Percentiles rank a stretch among this genome's conserved stretches.
Conservation (phyloP, 2,329 filamentous ascomycete genomes). For the Aureobasidium musti region DNA sequence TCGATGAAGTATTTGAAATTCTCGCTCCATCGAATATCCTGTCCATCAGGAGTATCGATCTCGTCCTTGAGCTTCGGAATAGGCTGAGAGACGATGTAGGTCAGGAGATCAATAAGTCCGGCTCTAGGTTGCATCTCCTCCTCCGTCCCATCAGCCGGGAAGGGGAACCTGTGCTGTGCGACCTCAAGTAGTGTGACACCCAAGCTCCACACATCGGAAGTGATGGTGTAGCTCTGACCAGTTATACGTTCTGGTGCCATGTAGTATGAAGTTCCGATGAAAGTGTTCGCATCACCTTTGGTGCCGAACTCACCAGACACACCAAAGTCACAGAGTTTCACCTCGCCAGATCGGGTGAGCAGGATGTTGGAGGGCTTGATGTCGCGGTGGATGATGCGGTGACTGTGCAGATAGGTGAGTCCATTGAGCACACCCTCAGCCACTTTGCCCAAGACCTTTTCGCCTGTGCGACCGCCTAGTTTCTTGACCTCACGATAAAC, state of each 20-base stretch:
- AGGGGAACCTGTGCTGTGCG: slow-evolving; percentile 97
- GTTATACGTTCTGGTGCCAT: slow-evolving; percentile 98
- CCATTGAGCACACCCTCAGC: slow-evolving; percentile 93
- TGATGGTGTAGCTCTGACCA: slow-evolving; percentile 97
- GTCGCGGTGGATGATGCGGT: slow-evolving; percentile 97
- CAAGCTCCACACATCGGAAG: slow-evolving; percentile 96
- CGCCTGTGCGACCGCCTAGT: slow-evolving; percentile 87
- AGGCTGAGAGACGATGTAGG: slow-evolving; percentile 94
- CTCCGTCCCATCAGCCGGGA: slow-evolving; percentile 93
- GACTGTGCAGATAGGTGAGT: slow-evolving; percentile 89
- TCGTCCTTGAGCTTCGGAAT: slow-evolving; percentile 97
- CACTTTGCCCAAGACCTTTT: slow-evolving; percentile 96
- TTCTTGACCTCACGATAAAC: slow-evolving; percentile 98
- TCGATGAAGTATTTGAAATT: slow-evolving; percentile 99
- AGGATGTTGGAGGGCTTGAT: slow-evolving; percentile 99
- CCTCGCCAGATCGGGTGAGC: slow-evolving; percentile 85
- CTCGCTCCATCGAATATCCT: slow-evolving; percentile 89
- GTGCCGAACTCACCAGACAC: slow-evolving; percentile 98
- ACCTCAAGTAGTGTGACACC: slow-evolving; percentile 98
- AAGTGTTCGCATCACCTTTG: slow-evolving; percentile 97
- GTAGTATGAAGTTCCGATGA: slow-evolving; percentile 98
- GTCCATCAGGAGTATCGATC: slow-evolving; percentile 59
- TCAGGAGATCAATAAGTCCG: slow-evolving; percentile 90
- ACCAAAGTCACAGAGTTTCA: slow-evolving; percentile 98
- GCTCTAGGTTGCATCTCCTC: slow-evolving; percentile 93